These are phyloP conservation scores for Vitis labrusca DNA, from an alignment of 164 flowering plant species.

Conservation along the genomic window DNA sequence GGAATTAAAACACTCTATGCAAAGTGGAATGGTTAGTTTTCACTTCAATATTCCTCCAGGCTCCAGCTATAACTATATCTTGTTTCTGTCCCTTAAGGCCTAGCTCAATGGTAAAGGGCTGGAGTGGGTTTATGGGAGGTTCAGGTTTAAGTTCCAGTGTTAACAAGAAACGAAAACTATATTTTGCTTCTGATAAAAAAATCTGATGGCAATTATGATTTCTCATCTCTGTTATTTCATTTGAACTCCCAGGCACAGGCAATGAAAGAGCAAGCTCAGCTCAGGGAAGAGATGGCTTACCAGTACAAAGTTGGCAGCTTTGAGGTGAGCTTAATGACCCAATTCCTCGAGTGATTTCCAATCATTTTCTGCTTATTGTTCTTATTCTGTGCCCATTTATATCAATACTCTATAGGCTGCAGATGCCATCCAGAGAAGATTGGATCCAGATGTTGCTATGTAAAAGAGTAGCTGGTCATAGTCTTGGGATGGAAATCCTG, in stretches of 20 bases:
- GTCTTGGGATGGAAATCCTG: no score
- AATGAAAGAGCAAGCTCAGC: constrained; percentile 93
- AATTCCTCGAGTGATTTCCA: background rate
- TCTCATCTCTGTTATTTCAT: background rate
- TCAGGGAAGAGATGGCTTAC: constrained; percentile 88
- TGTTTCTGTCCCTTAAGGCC: background rate
- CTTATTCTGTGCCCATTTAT: background rate
- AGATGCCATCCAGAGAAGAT: constrained; percentile 90
- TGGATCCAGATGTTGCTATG: constrained; percentile 86
- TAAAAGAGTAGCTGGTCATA: constrained; percentile 13
- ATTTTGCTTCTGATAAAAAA: no score
- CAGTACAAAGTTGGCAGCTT: constrained; percentile 88
- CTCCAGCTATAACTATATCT: background rate
- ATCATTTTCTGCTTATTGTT: background rate
- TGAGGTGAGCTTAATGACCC: constrained; percentile 51
- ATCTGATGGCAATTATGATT: background rate
- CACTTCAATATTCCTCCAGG: background rate
- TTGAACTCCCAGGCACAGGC: constrained; percentile 67
- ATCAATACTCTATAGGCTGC: constrained; percentile 63
- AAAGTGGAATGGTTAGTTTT: constrained; percentile 80
- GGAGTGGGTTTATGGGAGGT: no score
- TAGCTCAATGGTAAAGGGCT: constrained; percentile 9
- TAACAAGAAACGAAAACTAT: no score
- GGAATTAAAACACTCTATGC: constrained; percentile 71
- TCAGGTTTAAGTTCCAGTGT: no score